Evolutionary conservation across 1,139 yeast genomes (phyloP).

Genomic region (Yamadazyma atmosphaerica): DNA sequence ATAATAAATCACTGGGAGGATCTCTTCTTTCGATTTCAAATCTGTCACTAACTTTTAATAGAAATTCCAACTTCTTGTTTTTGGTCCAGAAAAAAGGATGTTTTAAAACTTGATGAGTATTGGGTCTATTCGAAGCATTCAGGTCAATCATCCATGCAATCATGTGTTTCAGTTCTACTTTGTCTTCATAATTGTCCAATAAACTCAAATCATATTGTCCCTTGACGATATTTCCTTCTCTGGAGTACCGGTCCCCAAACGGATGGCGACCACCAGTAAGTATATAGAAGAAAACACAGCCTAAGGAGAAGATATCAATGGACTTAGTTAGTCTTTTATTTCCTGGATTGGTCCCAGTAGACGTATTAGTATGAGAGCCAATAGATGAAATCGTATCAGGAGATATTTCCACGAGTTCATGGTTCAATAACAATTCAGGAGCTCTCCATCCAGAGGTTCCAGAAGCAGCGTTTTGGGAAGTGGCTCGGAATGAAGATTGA

Average conservation of each 20-base stretch:
- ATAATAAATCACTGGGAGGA: slow-evolving; percentile 71
- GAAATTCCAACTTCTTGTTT: slow-evolving; percentile 76
- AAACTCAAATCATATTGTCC: slow-evolving; percentile 59
- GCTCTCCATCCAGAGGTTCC: slow-evolving; percentile 99
- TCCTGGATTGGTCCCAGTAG: slow-evolving; percentile 11
- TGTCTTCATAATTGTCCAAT: slow-evolving; percentile 42
- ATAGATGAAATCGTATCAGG: slow-evolving; percentile 42
- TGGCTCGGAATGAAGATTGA: slow-evolving; percentile 91
- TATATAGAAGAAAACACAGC: slow-evolving; percentile 90
- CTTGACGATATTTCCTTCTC: slow-evolving; percentile 87
- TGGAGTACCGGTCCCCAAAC: slow-evolving; percentile 81
- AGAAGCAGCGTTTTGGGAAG: slow-evolving; percentile 83
- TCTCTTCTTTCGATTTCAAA: slow-evolving; percentile 87
- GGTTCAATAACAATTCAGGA: slow-evolving; percentile 72
- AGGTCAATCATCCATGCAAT: slow-evolving; percentile 68
- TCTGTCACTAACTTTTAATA: slow-evolving; percentile 85
- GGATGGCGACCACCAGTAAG: slow-evolving; percentile 89
- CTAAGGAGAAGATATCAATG: slow-evolving; percentile 90
- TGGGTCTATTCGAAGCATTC: slow-evolving; percentile 74
- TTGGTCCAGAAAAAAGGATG: slow-evolving; percentile 90
- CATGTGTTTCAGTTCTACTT: slow-evolving; percentile 69
- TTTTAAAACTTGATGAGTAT: slow-evolving; percentile 60
- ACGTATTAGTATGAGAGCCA: slow-evolving; percentile 19
- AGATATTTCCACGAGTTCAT: slow-evolving; percentile 41
- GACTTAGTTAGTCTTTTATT: slow-evolving; percentile 79